These are phyloP conservation scores for Mucor piriformis DNA, from an alignment of 371 early-diverging fungal species.

Conservation along the genomic window DNA sequence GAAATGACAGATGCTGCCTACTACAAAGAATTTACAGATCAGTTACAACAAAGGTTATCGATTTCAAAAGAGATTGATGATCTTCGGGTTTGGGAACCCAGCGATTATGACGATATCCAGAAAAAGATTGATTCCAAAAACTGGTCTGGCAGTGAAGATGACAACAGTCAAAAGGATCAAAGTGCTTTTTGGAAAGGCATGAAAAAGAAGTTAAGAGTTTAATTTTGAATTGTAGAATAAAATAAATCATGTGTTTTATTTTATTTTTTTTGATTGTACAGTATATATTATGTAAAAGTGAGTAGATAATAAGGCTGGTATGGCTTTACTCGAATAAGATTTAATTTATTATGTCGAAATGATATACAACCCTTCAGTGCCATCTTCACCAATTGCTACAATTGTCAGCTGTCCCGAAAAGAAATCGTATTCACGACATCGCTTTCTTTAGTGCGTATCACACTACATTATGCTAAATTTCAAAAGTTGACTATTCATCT, in stretches of 20 bases:
- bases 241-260: not conserved
- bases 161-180: slow-evolving; percentile 5
- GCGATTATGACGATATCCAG: slow-evolving; percentile 29
- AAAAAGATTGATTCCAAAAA: slow-evolving; percentile 19
- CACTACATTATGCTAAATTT: not conserved
- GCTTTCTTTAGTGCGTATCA: too few relatives aligned
- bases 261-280: not conserved
- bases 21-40: slow-evolving; percentile 33
- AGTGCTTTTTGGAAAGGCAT: slow-evolving; percentile 39
- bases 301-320: not conserved
- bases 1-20: slow-evolving; percentile 21
- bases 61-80: slow-evolving; percentile 38
- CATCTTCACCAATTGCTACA: not conserved
- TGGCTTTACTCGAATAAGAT: not conserved
- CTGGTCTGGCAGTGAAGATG: slow-evolving; percentile 18
- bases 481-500: too few relatives aligned
- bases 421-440: too few relatives aligned
- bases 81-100: slow-evolving; percentile 26
- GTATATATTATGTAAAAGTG: not conserved
- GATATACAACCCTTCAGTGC: not conserved
- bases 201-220: slow-evolving; percentile 35
- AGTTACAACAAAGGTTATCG: slow-evolving; percentile 24
- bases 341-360: too few relatives aligned
- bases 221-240: slow-evolving; percentile 4
- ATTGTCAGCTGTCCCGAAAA: not conserved